Evolutionary conservation across 176 grass and related monocot genomes (phyloP), one percentile per base, ranked within the genome.

Genomic region (Oryza meyeriana): DNA sequence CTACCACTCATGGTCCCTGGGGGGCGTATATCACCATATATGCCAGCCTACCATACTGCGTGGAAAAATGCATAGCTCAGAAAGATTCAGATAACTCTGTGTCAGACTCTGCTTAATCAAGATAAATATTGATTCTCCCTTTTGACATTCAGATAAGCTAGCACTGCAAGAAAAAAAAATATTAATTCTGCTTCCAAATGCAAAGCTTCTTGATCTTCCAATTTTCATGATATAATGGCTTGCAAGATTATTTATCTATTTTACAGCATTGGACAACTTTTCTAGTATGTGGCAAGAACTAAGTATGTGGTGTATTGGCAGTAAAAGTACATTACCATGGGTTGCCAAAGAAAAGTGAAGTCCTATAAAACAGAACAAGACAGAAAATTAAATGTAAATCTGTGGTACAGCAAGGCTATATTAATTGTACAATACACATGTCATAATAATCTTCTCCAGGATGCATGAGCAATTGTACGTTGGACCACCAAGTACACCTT

Each of bases 401-500:
- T 57, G 39, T 44, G 69, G 69, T 44, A 45, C 69, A 45, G 39
- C 39, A 71, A 45, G 25, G 24, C 39, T 29, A 10, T 71, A 71
- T 45, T 71, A 44, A 71, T 71, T 24, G 39, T 71, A 45, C 25
- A 45, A 28, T 26, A 28, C 66, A 66, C 55, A 10, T 3, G 2
- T 52, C 48, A 20, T 52, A 52, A 52, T 16, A 3, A 64, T 11
- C 8, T 82, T n/a, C 42, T 10, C 31, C 41, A 48, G 81, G 59
- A 48, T n/a, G 63, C 50, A 50, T 74, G 10, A 40, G 29, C 34
- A 76, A 67, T 67, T 16, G 28, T 32, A 13, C 32, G 50, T 36
- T 67, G 72, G 72, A 67, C 72, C 71, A 67, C 72, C n/a, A 76
- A 55, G 72, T 75, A 67, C 44, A 52, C 24, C 16, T 30, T 58